Evolutionary conservation across 2,329 filamentous ascomycete species (phyloP), one percentile per base, ranked within the genome.

Genomic region (Trichoderma endophyticum): DNA sequence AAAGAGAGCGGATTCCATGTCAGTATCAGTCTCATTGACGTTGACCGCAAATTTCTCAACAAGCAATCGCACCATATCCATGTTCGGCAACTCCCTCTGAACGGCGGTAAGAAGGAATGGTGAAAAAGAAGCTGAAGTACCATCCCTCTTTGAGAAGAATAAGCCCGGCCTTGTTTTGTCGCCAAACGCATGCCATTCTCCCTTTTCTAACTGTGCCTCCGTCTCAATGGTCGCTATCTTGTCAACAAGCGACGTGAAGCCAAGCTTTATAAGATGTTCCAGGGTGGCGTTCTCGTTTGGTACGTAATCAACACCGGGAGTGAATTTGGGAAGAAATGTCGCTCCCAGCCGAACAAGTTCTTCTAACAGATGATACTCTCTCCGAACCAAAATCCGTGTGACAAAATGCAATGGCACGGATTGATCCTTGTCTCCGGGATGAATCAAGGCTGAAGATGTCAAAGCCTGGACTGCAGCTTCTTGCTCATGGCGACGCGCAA

Each of bases 31-130:
- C 30, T 75, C 77, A 43, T 82, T 76, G n/a, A 83, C 62, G 71
- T 82, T 76, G 12, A 80, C 78, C 1, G 72, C 73, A 21, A 79
- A 79, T 21, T 76, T 77, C 30, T 81, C 78, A 3, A 83, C 78
- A 8, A 84, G 71, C 3, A 81, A 57, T 12, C 77, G 77, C 1
- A 82, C 74, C 4, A 82, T 76, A 6, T 78, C 76, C 72, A 83
- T 78, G 48, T 83, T 82, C 8, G 81, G 81, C 14, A 80, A 70
- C 3, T 76, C 69, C 30, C 78, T 74, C n/a, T 64, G 32, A 60
- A 80, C 79, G 26, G 80, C 80, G 3, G 73, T 62, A 12, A 78
- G 48, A 1, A 81, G 71, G 7, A 79, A 75, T 0, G 77, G 77
- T 56, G 3, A 24, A 7, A 6, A 39, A 7, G 3, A 18, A 43